A percentile compares a stretch with the other conserved stretches of the same genome.
These are phyloP conservation scores for Geotrichum macrosporum DNA, from an alignment of 1,139 yeast species.

Conservation along the genomic window DNA sequence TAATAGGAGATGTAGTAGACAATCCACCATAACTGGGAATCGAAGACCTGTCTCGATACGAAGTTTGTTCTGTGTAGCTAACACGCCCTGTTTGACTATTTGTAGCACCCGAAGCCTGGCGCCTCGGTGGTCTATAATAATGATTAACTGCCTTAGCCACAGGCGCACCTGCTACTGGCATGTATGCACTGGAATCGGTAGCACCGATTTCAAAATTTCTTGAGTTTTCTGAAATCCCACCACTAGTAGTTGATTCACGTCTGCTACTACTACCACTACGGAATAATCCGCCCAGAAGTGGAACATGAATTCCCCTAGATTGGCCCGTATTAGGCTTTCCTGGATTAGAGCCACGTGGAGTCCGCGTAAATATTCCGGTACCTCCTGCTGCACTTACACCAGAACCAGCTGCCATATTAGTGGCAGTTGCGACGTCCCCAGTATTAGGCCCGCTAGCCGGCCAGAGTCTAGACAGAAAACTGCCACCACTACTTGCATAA, in stretches of 20 bases:
- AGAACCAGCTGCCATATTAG: background rate
- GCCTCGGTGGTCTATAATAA: background rate
- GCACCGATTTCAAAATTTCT: background rate
- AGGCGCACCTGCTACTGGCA: background rate
- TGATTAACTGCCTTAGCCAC: background rate
- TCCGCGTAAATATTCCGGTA: background rate
- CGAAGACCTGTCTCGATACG: background rate
- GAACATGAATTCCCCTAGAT: background rate
- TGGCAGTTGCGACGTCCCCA: background rate
- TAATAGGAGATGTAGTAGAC: background rate
- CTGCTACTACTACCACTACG: background rate
- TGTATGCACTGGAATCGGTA: background rate
- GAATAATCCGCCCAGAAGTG: background rate
- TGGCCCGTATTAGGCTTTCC: constrained; percentile 17
- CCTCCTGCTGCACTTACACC: background rate
- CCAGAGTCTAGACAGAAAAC: constrained; percentile 3
- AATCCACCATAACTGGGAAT: constrained; percentile 1
- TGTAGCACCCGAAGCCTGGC: background rate
- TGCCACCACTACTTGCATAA: background rate
- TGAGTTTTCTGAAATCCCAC: background rate
- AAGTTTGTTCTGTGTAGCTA: background rate
- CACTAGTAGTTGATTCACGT: background rate
- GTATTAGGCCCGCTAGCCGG: background rate
- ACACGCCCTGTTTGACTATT: background rate
- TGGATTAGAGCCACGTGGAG: constrained; percentile 10